Conservation (phyloP, 257 asterid species). For the Penstemon barbatus region DNA sequence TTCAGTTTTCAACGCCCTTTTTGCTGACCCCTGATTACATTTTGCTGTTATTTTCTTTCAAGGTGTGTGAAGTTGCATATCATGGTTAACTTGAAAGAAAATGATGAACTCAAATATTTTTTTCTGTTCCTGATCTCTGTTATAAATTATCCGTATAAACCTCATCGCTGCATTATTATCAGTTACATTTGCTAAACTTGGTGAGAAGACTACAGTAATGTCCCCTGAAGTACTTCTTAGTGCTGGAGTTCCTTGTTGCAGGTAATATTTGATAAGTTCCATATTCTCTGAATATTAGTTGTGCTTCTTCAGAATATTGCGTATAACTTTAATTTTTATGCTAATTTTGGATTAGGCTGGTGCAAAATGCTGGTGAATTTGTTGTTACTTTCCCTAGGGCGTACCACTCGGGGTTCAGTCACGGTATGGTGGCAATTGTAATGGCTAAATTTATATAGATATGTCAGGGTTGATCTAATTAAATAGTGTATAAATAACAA, state of each 20-base stretch:
- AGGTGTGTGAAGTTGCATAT: constrained; percentile 16
- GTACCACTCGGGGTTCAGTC: constrained; percentile 99
- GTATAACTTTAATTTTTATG: constrained; percentile 21
- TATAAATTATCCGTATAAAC: constrained; percentile 23
- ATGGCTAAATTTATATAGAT: constrained; percentile 4
- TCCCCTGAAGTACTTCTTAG: constrained; percentile 93
- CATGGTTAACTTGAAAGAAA: constrained; percentile 15
- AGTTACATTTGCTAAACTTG: constrained; percentile 97
- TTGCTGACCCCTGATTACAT: neutral
- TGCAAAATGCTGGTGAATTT: constrained; percentile 98
- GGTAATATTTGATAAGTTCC: constrained; percentile 52
- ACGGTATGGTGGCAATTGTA: constrained; percentile 61
- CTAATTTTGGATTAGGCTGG: constrained; percentile 60
- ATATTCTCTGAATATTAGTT: constrained; percentile 27
- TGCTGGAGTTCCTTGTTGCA: constrained; percentile 99
- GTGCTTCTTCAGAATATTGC: constrained; percentile 20
- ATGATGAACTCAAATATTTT: constrained; percentile 11
- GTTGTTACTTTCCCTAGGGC: constrained; percentile 99
- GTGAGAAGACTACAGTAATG: constrained; percentile 99
- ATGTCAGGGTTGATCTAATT: constrained; percentile 18
- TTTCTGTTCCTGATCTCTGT: constrained; percentile 14
- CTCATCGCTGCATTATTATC: constrained; percentile 39
- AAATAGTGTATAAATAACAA: constrained; percentile 7
- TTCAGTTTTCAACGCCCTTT: neutral
- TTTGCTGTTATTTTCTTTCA: constrained; percentile 10